These are phyloP conservation scores for Sordariomycetes sp. DNA, from an alignment of 2,329 filamentous ascomycete species.

Conservation along the genomic window DNA sequence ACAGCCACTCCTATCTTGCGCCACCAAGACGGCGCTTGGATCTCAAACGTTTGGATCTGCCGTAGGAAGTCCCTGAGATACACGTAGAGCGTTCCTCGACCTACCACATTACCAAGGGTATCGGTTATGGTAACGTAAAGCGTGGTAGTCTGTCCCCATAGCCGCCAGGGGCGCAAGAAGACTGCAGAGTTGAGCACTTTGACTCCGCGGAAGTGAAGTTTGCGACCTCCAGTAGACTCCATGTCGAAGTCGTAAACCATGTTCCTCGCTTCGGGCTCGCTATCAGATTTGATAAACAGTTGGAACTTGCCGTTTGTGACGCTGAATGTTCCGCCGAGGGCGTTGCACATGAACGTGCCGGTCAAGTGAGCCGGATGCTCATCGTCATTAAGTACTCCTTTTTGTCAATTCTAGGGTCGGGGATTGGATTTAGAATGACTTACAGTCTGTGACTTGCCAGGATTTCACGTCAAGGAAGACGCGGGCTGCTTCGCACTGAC, in stretches of 20 bases:
- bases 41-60: conserved; percentile 42
- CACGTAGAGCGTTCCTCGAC: conserved; percentile 51
- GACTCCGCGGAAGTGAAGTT: conserved; percentile 50
- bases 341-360: too few relatives aligned
- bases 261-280: conserved; percentile 47
- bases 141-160: conserved; percentile 54
- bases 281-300: conserved; percentile 43
- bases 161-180: conserved; percentile 42
- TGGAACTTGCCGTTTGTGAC: conserved; percentile 48
- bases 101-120: conserved; percentile 23
- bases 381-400: too few relatives aligned
- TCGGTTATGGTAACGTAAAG: conserved; percentile 52
- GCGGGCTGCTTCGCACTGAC: conserved; percentile 3
- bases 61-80: conserved; percentile 41
- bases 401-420: too few relatives aligned
- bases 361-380: too few relatives aligned
- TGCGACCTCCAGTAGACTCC: conserved; percentile 39
- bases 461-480: conserved; percentile 4
- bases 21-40: background rate
- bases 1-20: background rate
- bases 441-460: conserved; percentile 3
- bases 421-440: too few relatives aligned
- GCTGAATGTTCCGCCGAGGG: conserved; percentile 47
- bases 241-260: conserved; percentile 55
- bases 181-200: conserved; percentile 54